Percentiles rank a stretch among this genome's conserved stretches.
Evolutionary conservation across 768 basidiomycete species (phyloP).

Genomic region (Suillus bovinus): DNA sequence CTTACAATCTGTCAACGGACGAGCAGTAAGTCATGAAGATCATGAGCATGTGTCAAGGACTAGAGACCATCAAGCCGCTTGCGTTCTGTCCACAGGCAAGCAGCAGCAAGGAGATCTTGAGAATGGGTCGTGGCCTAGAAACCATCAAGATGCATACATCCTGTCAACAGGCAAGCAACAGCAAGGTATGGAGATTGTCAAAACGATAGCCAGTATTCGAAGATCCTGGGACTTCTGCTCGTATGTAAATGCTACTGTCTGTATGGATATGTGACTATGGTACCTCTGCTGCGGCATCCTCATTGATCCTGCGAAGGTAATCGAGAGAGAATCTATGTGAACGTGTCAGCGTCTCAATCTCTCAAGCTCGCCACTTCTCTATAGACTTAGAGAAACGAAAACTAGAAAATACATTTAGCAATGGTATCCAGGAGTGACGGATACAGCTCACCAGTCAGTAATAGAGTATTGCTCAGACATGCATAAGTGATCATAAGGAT

Average conservation of each 20-base stretch:
- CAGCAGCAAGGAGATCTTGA: too few relatives aligned
- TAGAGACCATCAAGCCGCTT: too few relatives aligned
- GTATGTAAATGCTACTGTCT: background rate
- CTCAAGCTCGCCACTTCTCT: conserved; percentile 13
- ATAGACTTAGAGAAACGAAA: conserved; percentile 67
- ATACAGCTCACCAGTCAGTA: conserved; percentile 73
- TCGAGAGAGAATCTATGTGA: conserved; percentile 80
- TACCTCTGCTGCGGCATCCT: conserved; percentile 92
- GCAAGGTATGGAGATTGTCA: too few relatives aligned
- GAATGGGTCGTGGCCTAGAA: too few relatives aligned
- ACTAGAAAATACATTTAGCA: conserved; percentile 42
- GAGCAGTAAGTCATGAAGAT: too few relatives aligned
- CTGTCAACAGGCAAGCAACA: too few relatives aligned
- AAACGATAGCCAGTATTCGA: background rate
- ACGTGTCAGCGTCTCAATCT: conserved; percentile 12
- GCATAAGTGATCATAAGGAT: conserved; percentile 90
- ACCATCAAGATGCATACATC: too few relatives aligned
- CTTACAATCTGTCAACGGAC: too few relatives aligned
- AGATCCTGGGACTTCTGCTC: background rate
- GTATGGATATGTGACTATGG: conserved; percentile 1
- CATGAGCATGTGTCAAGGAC: too few relatives aligned
- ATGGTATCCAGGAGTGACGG: conserved; percentile 3
- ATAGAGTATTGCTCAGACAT: conserved; percentile 87
- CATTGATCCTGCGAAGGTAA: conserved; percentile 92
- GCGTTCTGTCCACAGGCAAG: too few relatives aligned